These are phyloP conservation scores for Penicillium paneum DNA, from an alignment of 2,329 filamentous ascomycete species.

Conservation along the genomic window DNA sequence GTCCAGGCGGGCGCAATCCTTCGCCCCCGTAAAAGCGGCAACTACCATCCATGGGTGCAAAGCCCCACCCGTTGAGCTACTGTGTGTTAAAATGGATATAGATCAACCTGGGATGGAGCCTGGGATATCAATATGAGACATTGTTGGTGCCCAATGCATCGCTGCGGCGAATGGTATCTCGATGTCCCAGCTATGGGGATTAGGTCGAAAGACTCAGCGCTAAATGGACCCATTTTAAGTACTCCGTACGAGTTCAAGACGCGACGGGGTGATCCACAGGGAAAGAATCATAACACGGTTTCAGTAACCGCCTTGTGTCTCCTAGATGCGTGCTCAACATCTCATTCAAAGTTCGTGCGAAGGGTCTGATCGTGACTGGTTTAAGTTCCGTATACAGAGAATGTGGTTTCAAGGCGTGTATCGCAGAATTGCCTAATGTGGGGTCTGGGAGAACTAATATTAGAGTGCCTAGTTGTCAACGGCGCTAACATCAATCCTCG, in stretches of 20 bases:
- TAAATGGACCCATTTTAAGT: background rate
- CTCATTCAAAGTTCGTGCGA: background rate
- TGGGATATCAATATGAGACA: background rate
- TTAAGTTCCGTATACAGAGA: background rate
- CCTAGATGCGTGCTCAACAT: background rate
- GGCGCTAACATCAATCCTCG: background rate
- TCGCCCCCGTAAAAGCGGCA: background rate
- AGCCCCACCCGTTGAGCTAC: conserved; percentile 1
- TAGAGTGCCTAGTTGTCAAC: background rate
- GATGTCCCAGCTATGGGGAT: background rate
- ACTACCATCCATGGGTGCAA: background rate
- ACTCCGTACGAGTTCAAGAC: background rate
- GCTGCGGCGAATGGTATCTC: background rate
- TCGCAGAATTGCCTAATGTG: background rate
- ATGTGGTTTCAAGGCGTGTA: background rate
- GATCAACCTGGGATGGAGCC: background rate
- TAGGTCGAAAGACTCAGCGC: background rate
- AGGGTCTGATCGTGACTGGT: background rate
- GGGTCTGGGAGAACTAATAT: background rate
- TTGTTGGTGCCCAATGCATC: background rate
- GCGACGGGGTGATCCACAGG: background rate
- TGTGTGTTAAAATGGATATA: background rate
- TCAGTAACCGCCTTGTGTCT: background rate
- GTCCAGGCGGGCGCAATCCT: no score
- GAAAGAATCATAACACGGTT: background rate